phyloP scores from a whole-genome alignment of 495 filamentous ascomycete genomes.

The Podospora australis region DNA sequence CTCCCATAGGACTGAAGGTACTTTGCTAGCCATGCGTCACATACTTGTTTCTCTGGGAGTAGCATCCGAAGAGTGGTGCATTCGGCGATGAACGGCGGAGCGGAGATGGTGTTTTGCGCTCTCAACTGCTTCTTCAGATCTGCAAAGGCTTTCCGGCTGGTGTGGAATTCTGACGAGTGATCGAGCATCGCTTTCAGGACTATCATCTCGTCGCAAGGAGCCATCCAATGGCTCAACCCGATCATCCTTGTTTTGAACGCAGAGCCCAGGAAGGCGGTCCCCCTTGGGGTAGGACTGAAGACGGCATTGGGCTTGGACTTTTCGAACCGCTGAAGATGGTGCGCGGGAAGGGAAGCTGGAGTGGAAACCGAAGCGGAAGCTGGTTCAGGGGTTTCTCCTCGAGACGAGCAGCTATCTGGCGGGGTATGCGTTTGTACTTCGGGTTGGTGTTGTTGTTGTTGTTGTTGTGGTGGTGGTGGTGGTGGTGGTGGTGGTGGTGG shows the following conservation, averaged over 20 bases:
- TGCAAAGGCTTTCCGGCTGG: constrained; percentile 11
- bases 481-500: neutral
- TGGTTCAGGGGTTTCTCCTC: constrained; percentile 7
- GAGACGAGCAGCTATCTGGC: constrained; percentile 11
- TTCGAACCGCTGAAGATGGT: neutral
- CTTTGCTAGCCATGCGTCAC: constrained; percentile 8
- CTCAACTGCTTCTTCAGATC: constrained; percentile 15
- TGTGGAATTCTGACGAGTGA: constrained; percentile 12
- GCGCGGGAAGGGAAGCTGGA: neutral
- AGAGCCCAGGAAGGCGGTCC: constrained; percentile 5
- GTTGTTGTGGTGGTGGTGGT: neutral
- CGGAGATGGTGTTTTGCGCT: neutral
- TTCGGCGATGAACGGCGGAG: neutral
- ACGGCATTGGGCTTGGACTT: neutral
- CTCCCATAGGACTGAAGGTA: constrained; percentile 14
- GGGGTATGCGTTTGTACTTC: constrained; percentile 6
- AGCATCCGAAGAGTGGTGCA: constrained; percentile 5
- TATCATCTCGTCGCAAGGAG: constrained; percentile 15
- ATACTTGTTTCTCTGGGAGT: constrained; percentile 12
- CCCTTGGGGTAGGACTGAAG: neutral
- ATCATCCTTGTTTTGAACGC: constrained; percentile 16
- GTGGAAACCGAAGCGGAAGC: neutral
- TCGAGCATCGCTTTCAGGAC: constrained; percentile 17
- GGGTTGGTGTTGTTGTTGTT: neutral
- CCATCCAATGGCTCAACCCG: constrained; percentile 21